Evolutionary conservation across 352 stramenopile species (phyloP), one percentile per base, ranked within the genome.

Genomic region (Globisporangium nodosum): DNA sequence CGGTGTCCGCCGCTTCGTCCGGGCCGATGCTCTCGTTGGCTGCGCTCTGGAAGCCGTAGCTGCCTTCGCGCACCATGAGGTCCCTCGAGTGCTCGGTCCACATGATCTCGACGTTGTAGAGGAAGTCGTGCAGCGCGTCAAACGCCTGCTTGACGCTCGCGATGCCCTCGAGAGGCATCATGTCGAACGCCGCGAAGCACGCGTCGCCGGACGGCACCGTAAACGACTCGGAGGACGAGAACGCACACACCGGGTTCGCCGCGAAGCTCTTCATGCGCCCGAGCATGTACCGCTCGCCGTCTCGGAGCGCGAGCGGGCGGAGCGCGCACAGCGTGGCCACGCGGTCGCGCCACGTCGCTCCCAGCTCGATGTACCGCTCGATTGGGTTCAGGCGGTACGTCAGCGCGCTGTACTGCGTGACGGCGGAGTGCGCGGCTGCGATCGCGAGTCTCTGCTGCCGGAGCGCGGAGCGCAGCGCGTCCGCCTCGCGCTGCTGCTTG

Each of bases 31-130:
- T 31, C 27, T 9, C 8, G 27, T 42, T 9, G 35, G 21, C 37
- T 12, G 31, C 35, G 5, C 48, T 40, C 13, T 40, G 20, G 13
- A 7, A 48, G 31, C 46, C 51, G 20, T 21, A 56, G 24, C 73
- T 68, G 53, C 73, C 67, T 24, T 81, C 67, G 18, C 69, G 51
- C 18, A 78, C 54, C 5, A 62, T 79, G 3, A 78, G 69, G 9
- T 76, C 64, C 1, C 62, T 69, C 37, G 76, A 37, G 20, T 12
- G 37, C 48, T 62, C 56, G 30, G 48, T 62, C 49, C 48, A 62
- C 24, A 21, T 45, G 49, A 62, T 62, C 40, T 62, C 56, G 47
- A 62, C 31, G 35, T 50, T 62, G 40, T 56, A 51, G 12, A 50
- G 37, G 56, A 55, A 35, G 3, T 18, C 1, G 27, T 18, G 48